Base-by-base conservation (phyloP, 192 early-diverging fungal species). In the Umbelopsis ramanniana region DNA sequence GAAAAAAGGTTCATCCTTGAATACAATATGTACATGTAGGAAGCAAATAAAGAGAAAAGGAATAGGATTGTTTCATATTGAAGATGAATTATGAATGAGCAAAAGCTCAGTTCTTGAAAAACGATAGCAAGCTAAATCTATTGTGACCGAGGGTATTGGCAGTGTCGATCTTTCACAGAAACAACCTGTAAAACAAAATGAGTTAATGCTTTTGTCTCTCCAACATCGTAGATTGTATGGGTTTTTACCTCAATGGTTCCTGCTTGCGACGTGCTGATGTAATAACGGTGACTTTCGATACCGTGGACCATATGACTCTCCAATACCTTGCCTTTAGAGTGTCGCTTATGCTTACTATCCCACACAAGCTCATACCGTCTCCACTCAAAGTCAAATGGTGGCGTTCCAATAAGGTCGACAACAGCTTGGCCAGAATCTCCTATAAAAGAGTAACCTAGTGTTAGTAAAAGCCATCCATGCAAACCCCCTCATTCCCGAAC, bases 381-480 rank as follows among this genome's bases (percentile, higher is more conserved):
- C 76, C 81, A 84, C 24, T 74, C 79, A 60, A 84, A 84, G 37
- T 77, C 73, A 73, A 84, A 84, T 23, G 83, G 83, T 14, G 83
- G 81, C 12, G 67, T 76, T 48, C 83, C 83, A 52, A 82, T 60
- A n/a, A 84, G 68, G n/a, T 84, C 75, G 17, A 84, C 70, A 14
- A 75, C 71, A 15, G 78, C 78, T 50, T 84, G 74, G 10, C 72
- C 74, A 75, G 77, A 76, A 38, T 84, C 83, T 22, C 83, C 76
- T 77, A 57, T 24, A 15, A 57, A 69, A 48, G 5, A 35, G 10
- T 24, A 17, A 29, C 57, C n/a, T 21, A 68, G 21, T 46, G 69
- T 15, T 12, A 29, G 4, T 69, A 19, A 37, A 52, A 52, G 33
- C n/a, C 33, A 21, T 21, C 37, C 17, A 26, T 47, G 46, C 2